Conservation (phyloP, 805 yeast species). For the Zygoascus ofunaensis region DNA sequence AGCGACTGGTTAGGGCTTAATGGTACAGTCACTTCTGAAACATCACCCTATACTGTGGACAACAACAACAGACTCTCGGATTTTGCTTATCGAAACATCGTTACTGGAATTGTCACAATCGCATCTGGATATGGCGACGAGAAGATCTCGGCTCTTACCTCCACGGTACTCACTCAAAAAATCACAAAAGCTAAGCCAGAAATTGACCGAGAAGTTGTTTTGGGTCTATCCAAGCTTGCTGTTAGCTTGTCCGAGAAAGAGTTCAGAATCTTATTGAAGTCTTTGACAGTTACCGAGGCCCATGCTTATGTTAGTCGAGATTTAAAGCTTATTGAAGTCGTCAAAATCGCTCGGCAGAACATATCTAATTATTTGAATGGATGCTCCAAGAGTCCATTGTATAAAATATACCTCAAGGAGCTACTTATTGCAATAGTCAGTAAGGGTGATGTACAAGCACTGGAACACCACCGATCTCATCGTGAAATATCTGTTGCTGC, state of each 20-base stretch:
- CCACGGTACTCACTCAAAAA: constrained; percentile 77
- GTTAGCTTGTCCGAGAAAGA: constrained; percentile 56
- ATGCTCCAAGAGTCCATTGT: constrained; percentile 35
- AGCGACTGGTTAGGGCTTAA: not conserved
- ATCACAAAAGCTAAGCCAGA: constrained; percentile 36
- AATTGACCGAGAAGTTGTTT: constrained; percentile 48
- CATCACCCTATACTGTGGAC: not conserved
- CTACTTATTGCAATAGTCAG: constrained; percentile 57
- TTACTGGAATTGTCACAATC: constrained; percentile 57
- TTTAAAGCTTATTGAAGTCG: constrained; percentile 21
- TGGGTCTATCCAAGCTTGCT: constrained; percentile 57
- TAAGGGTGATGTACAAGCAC: constrained; percentile 68
- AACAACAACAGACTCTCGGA: constrained; percentile 7
- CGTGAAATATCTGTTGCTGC: constrained; percentile 36
- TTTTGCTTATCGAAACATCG: constrained; percentile 50
- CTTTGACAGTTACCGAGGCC: constrained; percentile 43
- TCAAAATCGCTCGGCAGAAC: constrained; percentile 15
- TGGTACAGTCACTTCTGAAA: not conserved
- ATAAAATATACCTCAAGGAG: constrained; percentile 51
- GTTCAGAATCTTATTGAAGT: constrained; percentile 50
- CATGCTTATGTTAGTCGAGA: constrained; percentile 39
- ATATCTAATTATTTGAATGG: constrained; percentile 13
- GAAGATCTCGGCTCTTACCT: constrained; percentile 65
- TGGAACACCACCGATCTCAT: constrained; percentile 71
- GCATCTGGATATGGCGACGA: constrained; percentile 59